Evolutionary conservation across 257 asterid genomes (phyloP), one percentile per base, ranked within the genome.

Genomic region (Ophiorrhiza pumila): DNA sequence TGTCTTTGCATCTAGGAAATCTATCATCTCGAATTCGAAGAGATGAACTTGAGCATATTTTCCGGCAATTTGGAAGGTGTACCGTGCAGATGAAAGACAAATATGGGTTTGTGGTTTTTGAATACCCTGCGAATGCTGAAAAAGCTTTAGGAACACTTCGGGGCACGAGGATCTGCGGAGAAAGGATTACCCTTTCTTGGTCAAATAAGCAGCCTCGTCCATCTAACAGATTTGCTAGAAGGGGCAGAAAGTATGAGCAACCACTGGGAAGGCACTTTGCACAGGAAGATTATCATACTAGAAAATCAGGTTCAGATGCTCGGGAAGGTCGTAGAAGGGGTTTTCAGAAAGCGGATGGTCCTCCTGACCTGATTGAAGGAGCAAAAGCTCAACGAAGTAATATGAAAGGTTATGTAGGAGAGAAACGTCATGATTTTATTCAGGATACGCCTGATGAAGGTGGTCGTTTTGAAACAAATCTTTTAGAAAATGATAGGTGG

Each of bases 1-100:
- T 88, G 96, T 85, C 92, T 42, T 76, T 88, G 85, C 85, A 86
- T 77, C 86, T 85, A n/a, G 92, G 91, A 39, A 88, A 88, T 66
- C 72, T 90, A 32, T 80, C 94, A 52, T 49, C 94, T 76, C 80
- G 57, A 53, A 65, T 68, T 32, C 78, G 74, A 62, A 78, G 58
- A 34, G 86, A 85, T 63, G 95, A 85, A 25, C 85, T 86, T 49
- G 86, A 82, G 72, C 83, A 49, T 65, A 84, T 80, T 78, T 88
- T 90, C 75, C 80, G 83, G 80, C 83, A 85, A 72, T 90, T 90
- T 68, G 94, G 94, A 42, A 74, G 50, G 58, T 88, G 96, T 75
- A 85, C 65, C 14, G 61, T 88, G 72, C 82, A 69, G 70, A 72
- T 90, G 69, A 83, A 79, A 78, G 92, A 82, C 78, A 85, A 77